Evolutionary conservation across 441 rosid species (phyloP).

Genomic region (Brassica hybrid): DNA sequence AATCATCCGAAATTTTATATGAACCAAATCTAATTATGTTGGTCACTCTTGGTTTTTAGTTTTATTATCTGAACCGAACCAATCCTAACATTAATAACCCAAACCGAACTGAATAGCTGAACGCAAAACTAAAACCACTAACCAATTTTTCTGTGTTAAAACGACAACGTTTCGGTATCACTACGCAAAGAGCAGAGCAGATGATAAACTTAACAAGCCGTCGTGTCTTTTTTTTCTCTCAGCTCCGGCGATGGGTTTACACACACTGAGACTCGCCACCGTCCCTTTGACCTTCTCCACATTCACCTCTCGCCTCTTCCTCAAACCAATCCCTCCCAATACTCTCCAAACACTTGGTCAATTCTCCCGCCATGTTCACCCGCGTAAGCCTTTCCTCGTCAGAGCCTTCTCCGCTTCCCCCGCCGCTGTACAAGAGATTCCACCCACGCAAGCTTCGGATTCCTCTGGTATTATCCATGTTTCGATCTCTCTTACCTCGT

Average conservation of each 20-base stretch:
- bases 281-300: constrained; percentile 48
- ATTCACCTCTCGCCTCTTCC: constrained; percentile 55
- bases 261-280: constrained; percentile 56
- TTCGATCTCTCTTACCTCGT: neutral
- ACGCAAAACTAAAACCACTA: no score
- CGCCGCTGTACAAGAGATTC: constrained; percentile 51
- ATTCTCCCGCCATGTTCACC: constrained; percentile 47
- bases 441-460: constrained; percentile 42
- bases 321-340: constrained; percentile 46
- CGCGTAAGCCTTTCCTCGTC: constrained; percentile 43
- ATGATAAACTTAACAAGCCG: constrained; percentile 4
- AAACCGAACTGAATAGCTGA: no score
- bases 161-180: constrained; percentile 9
- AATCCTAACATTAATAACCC: neutral
- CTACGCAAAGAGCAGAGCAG: neutral
- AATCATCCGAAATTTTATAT: neutral
- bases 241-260: constrained; percentile 53
- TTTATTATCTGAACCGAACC: neutral
- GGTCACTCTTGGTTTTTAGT: neutral
- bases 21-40: neutral
- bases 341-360: constrained; percentile 40
- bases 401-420: constrained; percentile 60
- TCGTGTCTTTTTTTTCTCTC: neutral
- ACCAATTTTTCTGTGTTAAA: neutral
- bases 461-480: constrained; percentile 40